phyloP scores from a whole-genome alignment of 2,329 filamentous ascomycete species.

The Fusarium sp. region DNA sequence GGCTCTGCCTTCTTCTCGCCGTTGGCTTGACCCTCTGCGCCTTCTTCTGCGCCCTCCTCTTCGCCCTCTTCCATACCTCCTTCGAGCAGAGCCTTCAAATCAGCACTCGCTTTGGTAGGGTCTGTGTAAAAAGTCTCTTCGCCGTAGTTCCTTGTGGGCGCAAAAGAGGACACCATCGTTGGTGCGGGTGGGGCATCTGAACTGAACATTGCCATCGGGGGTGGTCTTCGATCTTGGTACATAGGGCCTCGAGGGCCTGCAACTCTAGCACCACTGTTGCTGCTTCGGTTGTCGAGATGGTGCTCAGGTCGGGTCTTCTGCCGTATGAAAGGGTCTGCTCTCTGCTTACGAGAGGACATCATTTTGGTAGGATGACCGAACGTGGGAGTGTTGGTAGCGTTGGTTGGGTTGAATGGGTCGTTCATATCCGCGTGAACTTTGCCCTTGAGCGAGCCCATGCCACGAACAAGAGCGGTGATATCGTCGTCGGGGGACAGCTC shows the following conservation, averaged over 20 bases:
- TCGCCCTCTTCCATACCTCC: slow-evolving; percentile 82
- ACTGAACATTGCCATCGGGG: slow-evolving; percentile 63
- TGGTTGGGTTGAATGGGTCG: slow-evolving; percentile 28
- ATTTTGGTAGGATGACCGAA: slow-evolving; percentile 60
- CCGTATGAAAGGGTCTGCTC: slow-evolving; percentile 68
- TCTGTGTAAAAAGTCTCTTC: slow-evolving; percentile 75
- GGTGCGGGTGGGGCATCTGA: slow-evolving; percentile 51
- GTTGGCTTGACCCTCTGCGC: slow-evolving; percentile 49
- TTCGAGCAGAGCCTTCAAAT: slow-evolving; percentile 85
- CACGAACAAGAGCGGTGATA: slow-evolving; percentile 52
- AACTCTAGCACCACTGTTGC: slow-evolving; percentile 56
- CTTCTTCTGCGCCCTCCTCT: slow-evolving; percentile 58
- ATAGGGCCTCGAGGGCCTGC: slow-evolving; percentile 63
- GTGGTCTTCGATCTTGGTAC: slow-evolving; percentile 62
- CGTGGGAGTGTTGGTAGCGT: slow-evolving; percentile 45
- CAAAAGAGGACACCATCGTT: slow-evolving; percentile 22
- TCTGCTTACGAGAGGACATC: slow-evolving; percentile 66
- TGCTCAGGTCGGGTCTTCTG: slow-evolving; percentile 69
- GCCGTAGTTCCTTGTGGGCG: slow-evolving; percentile 44
- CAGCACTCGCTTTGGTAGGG: slow-evolving; percentile 77
- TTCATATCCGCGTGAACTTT: slow-evolving; percentile 34
- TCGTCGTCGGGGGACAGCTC: slow-evolving; percentile 53
- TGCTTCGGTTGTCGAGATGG: slow-evolving; percentile 60
- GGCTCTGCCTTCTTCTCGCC: slow-evolving; percentile 42
- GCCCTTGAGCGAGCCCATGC: slow-evolving; percentile 48